Evolutionary conservation across 129 eudicot species (phyloP), one percentile per base, ranked within the genome.

Genomic region (Arctium minus): DNA sequence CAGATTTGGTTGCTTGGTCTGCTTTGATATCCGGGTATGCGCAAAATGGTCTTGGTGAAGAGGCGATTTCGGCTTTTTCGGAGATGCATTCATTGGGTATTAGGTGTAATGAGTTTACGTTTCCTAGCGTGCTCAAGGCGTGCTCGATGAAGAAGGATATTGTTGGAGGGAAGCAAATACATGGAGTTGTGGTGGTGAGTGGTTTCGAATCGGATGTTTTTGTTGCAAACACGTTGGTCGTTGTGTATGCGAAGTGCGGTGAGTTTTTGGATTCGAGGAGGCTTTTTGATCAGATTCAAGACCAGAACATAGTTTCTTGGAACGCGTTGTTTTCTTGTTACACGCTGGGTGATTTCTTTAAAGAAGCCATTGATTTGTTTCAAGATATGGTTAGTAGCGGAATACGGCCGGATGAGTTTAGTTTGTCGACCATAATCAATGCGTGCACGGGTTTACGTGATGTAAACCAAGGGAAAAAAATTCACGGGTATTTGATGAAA

Each of bases 1-100:
- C 91, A 36, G 98, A 93, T 74, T 88, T 93, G 87, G 90, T 96
- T 29, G 89, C 98, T 74, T 96, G 99, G 99, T 93, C 99, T 46
- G 87, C 99, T 80, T 78, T 96, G 89, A 85, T 96, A 64, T 93
- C 98, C 39, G 99, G 98, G 86, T 93, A 88, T 84, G 90, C 81
- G n/a, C 87, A 89, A 37, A 91, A 93, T 84, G 95, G 93, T 33
- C 35, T 79, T 73, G 84, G 85, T n/a, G 60, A 79, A 56, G 96
- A 96, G 22, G 97, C 97, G 3, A 75, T 90, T 86, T 85, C 22
- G 79, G 88, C 77, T 31, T 96, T 96, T 74, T 72, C 12, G 1
- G 92, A 93, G 68, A 90, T 93, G 93, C 92, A 87, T 17, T 38
- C 31, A 8, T 83, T 89, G 89, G 97, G 95, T 36, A 81, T 96